Conservation (phyloP, 2,329 filamentous ascomycete species). For the Fusarium scirpi region DNA sequence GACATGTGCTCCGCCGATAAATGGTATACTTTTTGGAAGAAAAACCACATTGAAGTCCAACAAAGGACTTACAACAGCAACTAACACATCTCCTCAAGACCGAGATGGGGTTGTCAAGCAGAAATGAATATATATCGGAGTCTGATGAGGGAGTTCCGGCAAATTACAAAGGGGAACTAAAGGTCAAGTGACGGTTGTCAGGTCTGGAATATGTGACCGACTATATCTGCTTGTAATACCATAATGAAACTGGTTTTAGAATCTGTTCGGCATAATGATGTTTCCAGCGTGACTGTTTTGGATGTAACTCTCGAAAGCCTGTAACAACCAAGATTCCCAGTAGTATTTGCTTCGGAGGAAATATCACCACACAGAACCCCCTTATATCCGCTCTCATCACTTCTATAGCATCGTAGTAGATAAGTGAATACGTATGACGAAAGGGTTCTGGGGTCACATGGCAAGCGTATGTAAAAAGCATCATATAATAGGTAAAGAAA, state of each 20-base stretch:
- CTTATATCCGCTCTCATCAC: background rate
- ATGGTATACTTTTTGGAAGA: background rate
- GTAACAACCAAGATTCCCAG: background rate
- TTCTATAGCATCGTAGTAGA: background rate
- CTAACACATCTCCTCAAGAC: background rate
- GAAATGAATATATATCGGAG: background rate
- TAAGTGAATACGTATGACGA: background rate
- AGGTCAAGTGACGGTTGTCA: background rate
- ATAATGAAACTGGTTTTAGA: background rate
- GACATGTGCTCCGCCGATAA: background rate
- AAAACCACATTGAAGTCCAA: background rate
- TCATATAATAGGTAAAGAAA: constrained; percentile 36
- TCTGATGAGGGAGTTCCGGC: background rate
- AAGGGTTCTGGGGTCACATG: background rate
- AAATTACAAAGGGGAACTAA: background rate
- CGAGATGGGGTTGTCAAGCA: background rate
- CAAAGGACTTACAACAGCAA: background rate
- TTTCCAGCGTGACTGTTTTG: background rate
- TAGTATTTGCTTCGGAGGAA: background rate
- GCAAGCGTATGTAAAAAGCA: background rate
- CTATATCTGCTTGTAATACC: background rate
- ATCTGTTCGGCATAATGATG: background rate
- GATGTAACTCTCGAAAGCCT: background rate
- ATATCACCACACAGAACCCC: background rate
- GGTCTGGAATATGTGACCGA: background rate